Conservation (phyloP, 2,329 filamentous ascomycete genomes). For the Madurella mycetomatis region DNA sequence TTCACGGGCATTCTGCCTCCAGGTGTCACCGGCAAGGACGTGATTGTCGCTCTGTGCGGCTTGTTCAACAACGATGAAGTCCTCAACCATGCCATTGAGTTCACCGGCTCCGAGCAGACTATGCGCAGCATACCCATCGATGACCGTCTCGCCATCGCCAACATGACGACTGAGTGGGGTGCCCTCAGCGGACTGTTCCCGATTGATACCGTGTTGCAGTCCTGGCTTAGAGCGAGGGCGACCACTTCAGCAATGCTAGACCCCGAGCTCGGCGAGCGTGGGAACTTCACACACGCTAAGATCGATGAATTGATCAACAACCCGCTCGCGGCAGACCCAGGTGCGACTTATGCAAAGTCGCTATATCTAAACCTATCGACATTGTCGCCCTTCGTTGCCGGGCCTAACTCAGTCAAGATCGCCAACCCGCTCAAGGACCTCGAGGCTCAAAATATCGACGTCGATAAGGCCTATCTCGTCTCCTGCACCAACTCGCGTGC, state of each 20-base stretch:
- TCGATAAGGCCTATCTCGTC: constrained; percentile 83
- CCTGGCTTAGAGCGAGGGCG: constrained; percentile 74
- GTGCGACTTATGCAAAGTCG: constrained; percentile 76
- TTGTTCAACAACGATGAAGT: constrained; percentile 85
- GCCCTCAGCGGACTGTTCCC: constrained; percentile 67
- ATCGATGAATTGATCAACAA: constrained; percentile 70
- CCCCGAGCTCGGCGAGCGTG: constrained; percentile 42
- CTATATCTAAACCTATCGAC: constrained; percentile 79
- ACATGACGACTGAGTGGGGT: constrained; percentile 76
- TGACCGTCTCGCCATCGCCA: constrained; percentile 63
- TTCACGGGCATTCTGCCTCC: constrained; percentile 69
- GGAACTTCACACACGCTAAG: constrained; percentile 65
- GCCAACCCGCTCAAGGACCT: constrained; percentile 73
- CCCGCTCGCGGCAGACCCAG: constrained; percentile 65
- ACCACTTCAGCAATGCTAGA: constrained; percentile 62
- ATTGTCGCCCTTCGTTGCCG: constrained; percentile 76
- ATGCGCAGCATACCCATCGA: constrained; percentile 66
- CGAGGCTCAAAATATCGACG: constrained; percentile 65
- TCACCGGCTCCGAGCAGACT: constrained; percentile 74
- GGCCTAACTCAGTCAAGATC: constrained; percentile 88
- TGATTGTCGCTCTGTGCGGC: constrained; percentile 83
- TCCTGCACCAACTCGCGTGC: constrained; percentile 84
- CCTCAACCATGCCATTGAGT: constrained; percentile 86
- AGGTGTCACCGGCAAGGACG: constrained; percentile 88
- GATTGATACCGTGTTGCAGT: constrained; percentile 65